Evolutionary conservation across 75 land plant genomes (phyloP).

Genomic region (Sequoiadendron giganteum): DNA sequence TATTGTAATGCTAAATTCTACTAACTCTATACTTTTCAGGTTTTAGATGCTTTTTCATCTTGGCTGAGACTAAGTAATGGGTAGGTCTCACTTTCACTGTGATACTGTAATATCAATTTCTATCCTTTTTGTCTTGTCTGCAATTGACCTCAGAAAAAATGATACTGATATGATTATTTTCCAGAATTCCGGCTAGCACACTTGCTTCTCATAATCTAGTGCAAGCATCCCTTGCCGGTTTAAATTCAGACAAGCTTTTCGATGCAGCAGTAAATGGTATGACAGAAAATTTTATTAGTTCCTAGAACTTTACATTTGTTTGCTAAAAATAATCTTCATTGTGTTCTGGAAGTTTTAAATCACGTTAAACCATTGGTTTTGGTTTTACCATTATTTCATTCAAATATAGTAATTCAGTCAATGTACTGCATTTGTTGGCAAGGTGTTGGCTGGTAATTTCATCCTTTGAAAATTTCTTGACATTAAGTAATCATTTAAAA

Average conservation of each 20-base stretch:
- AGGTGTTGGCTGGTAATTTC: neutral
- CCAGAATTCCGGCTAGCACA: conserved; percentile 60
- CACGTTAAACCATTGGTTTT: neutral
- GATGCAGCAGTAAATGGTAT: conserved; percentile 97
- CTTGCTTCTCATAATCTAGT: conserved; percentile 92
- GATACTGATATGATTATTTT: neutral
- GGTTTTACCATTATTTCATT: neutral
- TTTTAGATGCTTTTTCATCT: conserved; percentile 86
- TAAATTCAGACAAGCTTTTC: conserved; percentile 65
- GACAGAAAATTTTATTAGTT: neutral
- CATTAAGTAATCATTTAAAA: neutral
- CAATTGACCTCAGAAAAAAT: neutral
- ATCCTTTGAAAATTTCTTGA: neutral
- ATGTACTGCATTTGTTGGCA: neutral
- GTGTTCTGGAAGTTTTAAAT: neutral
- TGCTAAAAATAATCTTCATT: neutral
- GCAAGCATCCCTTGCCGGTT: conserved; percentile 66
- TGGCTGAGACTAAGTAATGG: conserved; percentile 86
- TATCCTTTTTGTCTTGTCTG: neutral
- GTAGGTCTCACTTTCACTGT: conserved; percentile 31
- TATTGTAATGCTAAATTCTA: neutral
- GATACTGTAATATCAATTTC: neutral
- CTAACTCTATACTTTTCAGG: neutral
- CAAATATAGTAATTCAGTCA: neutral
- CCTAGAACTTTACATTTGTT: neutral